Evolutionary conservation across 805 yeast genomes (phyloP).

Genomic region (Saturnispora silvae): DNA sequence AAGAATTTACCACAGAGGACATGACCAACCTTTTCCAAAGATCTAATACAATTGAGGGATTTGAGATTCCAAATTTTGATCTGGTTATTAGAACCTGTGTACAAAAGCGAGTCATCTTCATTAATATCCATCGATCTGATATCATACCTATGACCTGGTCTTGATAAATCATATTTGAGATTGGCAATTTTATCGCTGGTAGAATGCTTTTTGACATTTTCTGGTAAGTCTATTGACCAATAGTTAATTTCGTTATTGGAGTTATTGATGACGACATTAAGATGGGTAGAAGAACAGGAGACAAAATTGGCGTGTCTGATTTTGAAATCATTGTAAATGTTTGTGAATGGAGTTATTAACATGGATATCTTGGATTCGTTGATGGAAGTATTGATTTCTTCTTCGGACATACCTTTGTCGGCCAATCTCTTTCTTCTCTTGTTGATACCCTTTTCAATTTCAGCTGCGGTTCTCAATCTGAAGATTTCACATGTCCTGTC

Average conservation of each 20-base stretch:
- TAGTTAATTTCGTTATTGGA: constrained; percentile 68
- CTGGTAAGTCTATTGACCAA: constrained; percentile 48
- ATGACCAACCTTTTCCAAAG: constrained; percentile 76
- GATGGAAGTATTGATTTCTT: constrained; percentile 44
- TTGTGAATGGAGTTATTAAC: constrained; percentile 58
- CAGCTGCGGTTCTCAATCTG: constrained; percentile 65
- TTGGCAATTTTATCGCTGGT: constrained; percentile 28
- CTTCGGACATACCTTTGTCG: constrained; percentile 57
- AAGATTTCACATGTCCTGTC: constrained; percentile 76
- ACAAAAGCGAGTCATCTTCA: constrained; percentile 67
- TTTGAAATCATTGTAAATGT: constrained; percentile 54
- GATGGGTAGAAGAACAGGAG: constrained; percentile 30
- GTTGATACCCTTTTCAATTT: constrained; percentile 63
- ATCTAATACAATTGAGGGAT: constrained; percentile 67
- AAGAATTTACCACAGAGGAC: constrained; percentile 70
- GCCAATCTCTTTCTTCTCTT: constrained; percentile 68
- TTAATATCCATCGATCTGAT: constrained; percentile 75
- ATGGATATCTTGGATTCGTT: constrained; percentile 41
- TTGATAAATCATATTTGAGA: constrained; percentile 51
- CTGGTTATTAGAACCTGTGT: constrained; percentile 84
- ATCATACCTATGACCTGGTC: constrained; percentile 84
- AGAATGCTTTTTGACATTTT: constrained; percentile 41
- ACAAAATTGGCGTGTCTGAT: constrained; percentile 64
- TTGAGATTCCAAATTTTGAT: constrained; percentile 81
- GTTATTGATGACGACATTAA: constrained; percentile 56